Evolutionary conservation across 257 asterid genomes (phyloP), one percentile per base, ranked within the genome.

Genomic region (Cordia subcordata): DNA sequence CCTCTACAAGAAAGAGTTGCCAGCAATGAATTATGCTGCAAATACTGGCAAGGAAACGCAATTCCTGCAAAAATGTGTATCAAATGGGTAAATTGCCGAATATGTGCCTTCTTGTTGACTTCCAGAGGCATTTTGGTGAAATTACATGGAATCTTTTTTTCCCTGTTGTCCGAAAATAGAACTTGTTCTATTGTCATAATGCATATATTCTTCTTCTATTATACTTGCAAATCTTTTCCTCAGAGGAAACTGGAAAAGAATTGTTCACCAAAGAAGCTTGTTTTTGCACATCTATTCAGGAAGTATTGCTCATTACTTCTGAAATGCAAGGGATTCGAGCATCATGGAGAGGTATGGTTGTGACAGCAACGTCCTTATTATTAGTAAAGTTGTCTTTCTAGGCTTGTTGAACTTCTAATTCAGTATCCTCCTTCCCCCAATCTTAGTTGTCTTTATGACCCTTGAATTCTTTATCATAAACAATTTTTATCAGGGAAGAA

Each of bases 21-120:
- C 98, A 11, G 85, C 87, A 35, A 88, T 88, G 98, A 92, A 84
- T 61, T 86, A 79, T 72, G 96, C 96, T 64, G 85, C 96, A 57
- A 88, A 92, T 76, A 86, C 98, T 45, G 96, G 98, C 70, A 92
- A 88, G 78, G 71, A 84, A 62, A 82, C 96, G 35, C 73, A 23
- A 74, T 92, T 92, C 76, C 95, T 88, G 59, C 80, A 86, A 77
- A 81, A 77, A 88, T 85, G 98, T 57, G 81, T 92, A 38, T 85
- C 90, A 18, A 83, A 82, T 66, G 98, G 98, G 98, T 86, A 84
- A 64, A 52, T 8, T 19, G 8, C 0, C 49, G 19, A 62, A 35
- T 15, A 11, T 46, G 15, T 51, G 14, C 20, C 14, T 49, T 63
- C 38, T 67, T 27, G 35, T 27, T 27, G 6, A 27, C 35, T 1